These are phyloP conservation scores for Coniella vitis DNA, from an alignment of 2,329 filamentous ascomycete genomes.

Conservation along the genomic window DNA sequence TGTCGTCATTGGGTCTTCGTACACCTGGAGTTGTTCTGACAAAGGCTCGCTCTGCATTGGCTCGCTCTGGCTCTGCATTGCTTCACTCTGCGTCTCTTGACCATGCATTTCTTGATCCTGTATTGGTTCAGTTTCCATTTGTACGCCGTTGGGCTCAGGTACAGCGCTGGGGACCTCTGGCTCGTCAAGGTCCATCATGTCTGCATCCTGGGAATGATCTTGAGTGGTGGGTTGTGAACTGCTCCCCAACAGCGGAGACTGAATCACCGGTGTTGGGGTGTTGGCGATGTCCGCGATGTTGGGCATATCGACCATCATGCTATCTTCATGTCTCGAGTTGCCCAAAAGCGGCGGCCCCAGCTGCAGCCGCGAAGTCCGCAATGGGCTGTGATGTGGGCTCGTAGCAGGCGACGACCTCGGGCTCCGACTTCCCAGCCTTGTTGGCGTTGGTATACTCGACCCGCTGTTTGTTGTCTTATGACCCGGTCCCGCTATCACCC, in stretches of 20 bases:
- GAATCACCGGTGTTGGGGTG: background rate
- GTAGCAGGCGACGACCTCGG: slow-evolving; percentile 33
- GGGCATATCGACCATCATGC: slow-evolving; percentile 47
- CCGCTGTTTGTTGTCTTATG: slow-evolving; percentile 46
- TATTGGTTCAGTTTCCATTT: no score
- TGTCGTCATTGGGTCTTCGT: slow-evolving; percentile 54
- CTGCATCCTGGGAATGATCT: background rate
- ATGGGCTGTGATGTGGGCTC: slow-evolving; percentile 17
- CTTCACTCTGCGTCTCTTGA: no score
- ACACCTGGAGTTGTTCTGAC: slow-evolving; percentile 41
- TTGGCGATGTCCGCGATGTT: slow-evolving; percentile 28
- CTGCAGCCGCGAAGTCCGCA: slow-evolving; percentile 15
- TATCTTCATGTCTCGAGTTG: slow-evolving; percentile 47
- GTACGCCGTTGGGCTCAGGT: background rate
- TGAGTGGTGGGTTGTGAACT: background rate
- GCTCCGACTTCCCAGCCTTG: slow-evolving; percentile 28
- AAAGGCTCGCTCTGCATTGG: no score
- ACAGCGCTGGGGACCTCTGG: slow-evolving; percentile 1
- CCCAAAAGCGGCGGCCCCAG: slow-evolving; percentile 18
- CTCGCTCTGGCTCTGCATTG: slow-evolving; percentile 6
- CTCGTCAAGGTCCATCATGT: background rate
- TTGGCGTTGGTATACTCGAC: slow-evolving; percentile 41
- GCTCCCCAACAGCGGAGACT: slow-evolving; percentile 9
- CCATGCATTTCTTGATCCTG: no score
- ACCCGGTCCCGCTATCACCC: slow-evolving; percentile 38